Evolutionary conservation across 1,284 basidiomycete species (phyloP).

Genomic region (Trametes sp.): DNA sequence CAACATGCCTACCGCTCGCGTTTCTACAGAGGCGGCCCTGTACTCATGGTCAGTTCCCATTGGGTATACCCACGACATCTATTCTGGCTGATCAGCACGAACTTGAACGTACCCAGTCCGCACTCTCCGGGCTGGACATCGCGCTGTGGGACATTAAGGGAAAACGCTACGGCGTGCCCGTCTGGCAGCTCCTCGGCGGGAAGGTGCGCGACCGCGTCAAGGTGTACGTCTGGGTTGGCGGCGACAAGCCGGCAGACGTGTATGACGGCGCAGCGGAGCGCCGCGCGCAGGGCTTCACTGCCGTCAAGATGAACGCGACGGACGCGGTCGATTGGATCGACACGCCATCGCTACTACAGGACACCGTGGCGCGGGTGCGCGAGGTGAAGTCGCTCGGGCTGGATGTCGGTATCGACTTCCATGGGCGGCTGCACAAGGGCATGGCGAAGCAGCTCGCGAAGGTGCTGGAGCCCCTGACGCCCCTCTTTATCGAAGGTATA

Average conservation of each 20-base stretch:
- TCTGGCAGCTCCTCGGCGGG: constrained; percentile 80
- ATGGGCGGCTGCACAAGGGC: constrained; percentile 72
- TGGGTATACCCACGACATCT: no score
- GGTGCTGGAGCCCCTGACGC: constrained; percentile 68
- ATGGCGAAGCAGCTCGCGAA: constrained; percentile 83
- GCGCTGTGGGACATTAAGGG: constrained; percentile 82
- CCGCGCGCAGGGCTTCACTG: constrained; percentile 76
- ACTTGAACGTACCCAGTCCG: no score
- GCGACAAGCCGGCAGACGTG: constrained; percentile 73
- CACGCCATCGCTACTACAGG: constrained; percentile 58
- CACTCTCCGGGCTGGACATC: constrained; percentile 63
- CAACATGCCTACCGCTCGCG: constrained; percentile 70
- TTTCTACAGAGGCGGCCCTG: constrained; percentile 79
- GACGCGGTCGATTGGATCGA: constrained; percentile 59
- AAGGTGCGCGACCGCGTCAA: constrained; percentile 67
- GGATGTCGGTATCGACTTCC: constrained; percentile 72
- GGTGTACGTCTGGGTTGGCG: constrained; percentile 78
- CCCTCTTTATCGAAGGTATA: constrained; percentile 76
- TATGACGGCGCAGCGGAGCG: constrained; percentile 65
- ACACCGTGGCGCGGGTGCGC: constrained; percentile 68
- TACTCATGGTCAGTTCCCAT: constrained; percentile 75
- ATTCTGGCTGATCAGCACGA: no score
- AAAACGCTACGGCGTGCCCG: constrained; percentile 76
- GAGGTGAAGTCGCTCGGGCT: constrained; percentile 69
- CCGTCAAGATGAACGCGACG: constrained; percentile 82